Conservation (phyloP, 2,329 filamentous ascomycete genomes). For the Graphiopsis chlorocephala region DNA sequence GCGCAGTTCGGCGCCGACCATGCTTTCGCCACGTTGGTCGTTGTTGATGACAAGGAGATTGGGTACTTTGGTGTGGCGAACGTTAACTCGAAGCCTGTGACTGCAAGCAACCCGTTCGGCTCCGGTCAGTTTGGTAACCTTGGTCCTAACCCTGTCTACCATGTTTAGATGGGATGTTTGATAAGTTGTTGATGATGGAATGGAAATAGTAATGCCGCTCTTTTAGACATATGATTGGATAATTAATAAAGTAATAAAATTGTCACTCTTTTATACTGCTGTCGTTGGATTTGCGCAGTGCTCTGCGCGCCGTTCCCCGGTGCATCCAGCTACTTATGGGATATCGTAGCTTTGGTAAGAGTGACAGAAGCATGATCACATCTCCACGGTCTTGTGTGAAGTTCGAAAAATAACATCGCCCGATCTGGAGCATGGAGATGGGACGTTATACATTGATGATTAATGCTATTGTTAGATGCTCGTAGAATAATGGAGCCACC, state of each 20-base stretch:
- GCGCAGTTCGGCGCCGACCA: constrained; percentile 15
- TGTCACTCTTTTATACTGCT: not conserved
- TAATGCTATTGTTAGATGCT: not conserved
- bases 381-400: too few relatives aligned
- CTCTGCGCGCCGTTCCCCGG: not conserved
- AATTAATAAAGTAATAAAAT: not conserved
- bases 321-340: not conserved
- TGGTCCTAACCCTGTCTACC: constrained; percentile 19
- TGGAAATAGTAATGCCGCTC: not conserved
- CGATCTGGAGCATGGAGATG: not conserved
- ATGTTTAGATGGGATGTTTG: constrained; percentile 2
- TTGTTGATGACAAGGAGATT: constrained; percentile 16
- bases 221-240: not conserved
- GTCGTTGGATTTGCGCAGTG: not conserved
- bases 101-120: constrained; percentile 9
- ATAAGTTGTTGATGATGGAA: not conserved
- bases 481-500: not conserved
- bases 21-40: constrained; percentile 18
- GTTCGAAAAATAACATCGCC: too few relatives aligned
- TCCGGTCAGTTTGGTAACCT: constrained; percentile 18
- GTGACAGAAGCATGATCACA: not conserved
- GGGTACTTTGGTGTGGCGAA: constrained; percentile 19
- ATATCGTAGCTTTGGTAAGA: not conserved
- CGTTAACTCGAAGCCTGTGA: constrained; percentile 13
- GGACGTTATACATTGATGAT: not conserved